phyloP scores from a whole-genome alignment of 805 yeast genomes.

The Candida endomychidarum region DNA sequence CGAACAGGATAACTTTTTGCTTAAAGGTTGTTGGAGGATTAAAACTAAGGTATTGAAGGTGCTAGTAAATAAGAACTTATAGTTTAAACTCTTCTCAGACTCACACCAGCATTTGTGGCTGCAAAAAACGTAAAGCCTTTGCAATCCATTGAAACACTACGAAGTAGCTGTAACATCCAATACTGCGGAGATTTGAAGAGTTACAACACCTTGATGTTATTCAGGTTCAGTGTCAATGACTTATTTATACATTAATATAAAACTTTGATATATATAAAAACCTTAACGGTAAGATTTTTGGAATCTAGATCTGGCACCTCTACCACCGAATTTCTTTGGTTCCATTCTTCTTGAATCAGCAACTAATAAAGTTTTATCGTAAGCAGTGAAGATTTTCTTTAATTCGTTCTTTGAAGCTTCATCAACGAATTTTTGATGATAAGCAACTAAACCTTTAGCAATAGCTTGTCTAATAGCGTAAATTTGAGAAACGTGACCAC shows the following conservation, averaged over 20 bases:
- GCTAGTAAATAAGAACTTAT: too few species aligned
- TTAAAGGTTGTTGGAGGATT: too few species aligned
- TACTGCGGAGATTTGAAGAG: too few species aligned
- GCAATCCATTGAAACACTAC: too few species aligned
- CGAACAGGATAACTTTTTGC: too few species aligned
- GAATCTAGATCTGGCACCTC: slow-evolving; percentile 99
- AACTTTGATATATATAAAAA: slow-evolving; percentile 7
- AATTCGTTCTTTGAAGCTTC: slow-evolving; percentile 99
- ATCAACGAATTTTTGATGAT: slow-evolving; percentile 98
- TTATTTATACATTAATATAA: slow-evolving; percentile 13
- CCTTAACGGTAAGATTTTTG: slow-evolving; percentile 99
- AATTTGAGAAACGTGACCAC: slow-evolving; percentile 99
- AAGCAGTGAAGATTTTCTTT: slow-evolving; percentile 94
- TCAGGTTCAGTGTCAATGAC: too few species aligned
- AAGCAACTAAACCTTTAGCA: slow-evolving; percentile 99
- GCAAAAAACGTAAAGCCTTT: too few species aligned
- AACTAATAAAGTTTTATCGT: slow-evolving; percentile 99
- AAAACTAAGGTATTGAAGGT: too few species aligned
- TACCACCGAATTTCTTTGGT: slow-evolving; percentile 99
- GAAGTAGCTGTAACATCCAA: too few species aligned
- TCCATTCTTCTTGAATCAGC: slow-evolving; percentile 99
- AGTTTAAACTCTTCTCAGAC: too few species aligned
- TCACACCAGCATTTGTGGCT: too few species aligned
- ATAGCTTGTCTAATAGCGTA: slow-evolving; percentile 99
- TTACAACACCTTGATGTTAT: too few species aligned